A percentile compares a stretch with the other conserved stretches of the same genome.
phyloP scores from a whole-genome alignment of 2,329 filamentous ascomycete genomes.

The Aspergillus neotritici region DNA sequence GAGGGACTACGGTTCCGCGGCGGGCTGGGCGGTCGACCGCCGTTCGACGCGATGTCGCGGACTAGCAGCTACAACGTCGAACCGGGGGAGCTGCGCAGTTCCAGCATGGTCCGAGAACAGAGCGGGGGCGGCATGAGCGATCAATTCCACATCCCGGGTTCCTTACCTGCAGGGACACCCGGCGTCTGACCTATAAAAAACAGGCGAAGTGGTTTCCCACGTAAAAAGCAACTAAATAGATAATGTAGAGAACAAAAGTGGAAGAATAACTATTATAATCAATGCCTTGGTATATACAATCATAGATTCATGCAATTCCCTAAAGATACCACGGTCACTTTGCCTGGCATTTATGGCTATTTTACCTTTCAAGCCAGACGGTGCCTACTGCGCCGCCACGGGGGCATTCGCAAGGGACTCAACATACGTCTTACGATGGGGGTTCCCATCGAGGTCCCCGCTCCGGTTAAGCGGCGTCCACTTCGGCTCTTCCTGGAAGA shows the following conservation, averaged over 20 bases:
- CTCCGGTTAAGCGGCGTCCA: slow-evolving; percentile 90
- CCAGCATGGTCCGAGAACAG: slow-evolving; percentile 29
- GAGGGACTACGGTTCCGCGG: slow-evolving; percentile 34
- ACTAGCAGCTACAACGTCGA: slow-evolving; percentile 33
- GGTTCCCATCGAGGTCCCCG: slow-evolving; percentile 70
- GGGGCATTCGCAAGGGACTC: slow-evolving; percentile 25
- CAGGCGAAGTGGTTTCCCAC: too few species aligned
- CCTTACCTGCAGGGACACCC: slow-evolving; percentile 24
- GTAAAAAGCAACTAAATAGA: not conserved
- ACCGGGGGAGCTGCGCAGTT: slow-evolving; percentile 26
- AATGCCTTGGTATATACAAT: slow-evolving; percentile 17
- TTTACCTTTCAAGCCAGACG: slow-evolving; percentile 7
- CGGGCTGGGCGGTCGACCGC: slow-evolving; percentile 20
- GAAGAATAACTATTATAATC: slow-evolving; percentile 6
- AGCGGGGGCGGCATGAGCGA: slow-evolving; percentile 26
- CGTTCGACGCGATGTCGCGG: slow-evolving; percentile 28
- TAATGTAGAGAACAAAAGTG: not conserved
- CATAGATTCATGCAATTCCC: slow-evolving; percentile 2
- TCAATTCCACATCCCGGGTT: slow-evolving; percentile 37
- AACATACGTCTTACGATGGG: slow-evolving; percentile 73
- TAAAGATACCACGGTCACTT: not conserved
- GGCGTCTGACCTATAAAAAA: not conserved
- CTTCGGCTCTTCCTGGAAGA: slow-evolving; percentile 98
- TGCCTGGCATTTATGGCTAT: not conserved
- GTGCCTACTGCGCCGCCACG: slow-evolving; percentile 22